Evolutionary conservation across 139 green algal species (phyloP).

Genomic region (Desmodesmus armatus): DNA sequence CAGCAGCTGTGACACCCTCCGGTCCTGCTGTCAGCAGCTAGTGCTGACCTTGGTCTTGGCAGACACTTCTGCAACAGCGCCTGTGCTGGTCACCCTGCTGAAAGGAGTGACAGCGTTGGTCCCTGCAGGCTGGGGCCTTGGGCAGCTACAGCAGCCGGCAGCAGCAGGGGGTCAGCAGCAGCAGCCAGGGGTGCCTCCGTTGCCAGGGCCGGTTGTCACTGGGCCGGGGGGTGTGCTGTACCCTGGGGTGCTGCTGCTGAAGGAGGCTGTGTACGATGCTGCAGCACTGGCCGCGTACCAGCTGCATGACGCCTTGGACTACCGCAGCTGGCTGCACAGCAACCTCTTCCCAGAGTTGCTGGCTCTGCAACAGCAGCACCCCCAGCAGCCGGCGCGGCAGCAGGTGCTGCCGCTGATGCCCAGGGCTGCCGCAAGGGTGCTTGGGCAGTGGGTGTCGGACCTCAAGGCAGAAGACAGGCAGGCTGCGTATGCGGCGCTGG

Average conservation of each 20-base stretch:
- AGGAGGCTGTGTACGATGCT: constrained; percentile 90
- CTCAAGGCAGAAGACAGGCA: constrained; percentile 56
- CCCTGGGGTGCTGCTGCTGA: constrained; percentile 67
- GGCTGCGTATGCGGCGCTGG: constrained; percentile 65
- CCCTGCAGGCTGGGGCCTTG: constrained; percentile 8
- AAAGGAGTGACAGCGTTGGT: constrained; percentile 1
- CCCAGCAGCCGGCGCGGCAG: constrained; percentile 17
- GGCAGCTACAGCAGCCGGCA: constrained; percentile 3
- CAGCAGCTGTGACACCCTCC: background rate
- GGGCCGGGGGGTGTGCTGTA: constrained; percentile 2
- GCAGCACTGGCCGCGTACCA: constrained; percentile 80
- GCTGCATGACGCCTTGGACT: constrained; percentile 88
- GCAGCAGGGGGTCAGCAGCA: no score
- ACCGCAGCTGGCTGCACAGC: constrained; percentile 49
- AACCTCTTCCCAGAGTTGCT: constrained; percentile 48
- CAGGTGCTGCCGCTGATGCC: constrained; percentile 51
- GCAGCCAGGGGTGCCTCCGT: background rate
- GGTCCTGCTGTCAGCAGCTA: constrained; percentile 15
- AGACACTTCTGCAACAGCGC: background rate
- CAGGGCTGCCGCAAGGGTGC: constrained; percentile 64
- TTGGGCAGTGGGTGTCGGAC: constrained; percentile 67
- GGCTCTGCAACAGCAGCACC: constrained; percentile 15
- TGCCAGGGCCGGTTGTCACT: constrained; percentile 22
- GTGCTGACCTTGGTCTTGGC: background rate
- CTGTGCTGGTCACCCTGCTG: constrained; percentile 21